A percentile compares a stretch with the other conserved stretches of the same genome.
phyloP scores from a whole-genome alignment of 495 filamentous ascomycete genomes.

The Pyronema omphalodes region DNA sequence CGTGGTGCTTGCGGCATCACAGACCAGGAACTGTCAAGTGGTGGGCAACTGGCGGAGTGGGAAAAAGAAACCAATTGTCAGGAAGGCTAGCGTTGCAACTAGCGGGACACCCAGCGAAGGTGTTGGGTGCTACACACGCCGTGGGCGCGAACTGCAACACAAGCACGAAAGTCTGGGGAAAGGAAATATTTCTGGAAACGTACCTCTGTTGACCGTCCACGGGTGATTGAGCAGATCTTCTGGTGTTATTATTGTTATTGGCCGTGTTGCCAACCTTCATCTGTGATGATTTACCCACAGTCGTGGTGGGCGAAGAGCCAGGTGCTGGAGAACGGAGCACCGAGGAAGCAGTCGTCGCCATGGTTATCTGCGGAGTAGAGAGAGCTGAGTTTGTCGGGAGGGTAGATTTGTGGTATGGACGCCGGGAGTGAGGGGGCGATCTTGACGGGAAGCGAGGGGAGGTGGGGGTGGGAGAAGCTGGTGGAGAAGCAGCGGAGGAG shows the following conservation, averaged over 20 bases:
- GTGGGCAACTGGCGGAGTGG: background rate
- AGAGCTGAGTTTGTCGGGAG: no score
- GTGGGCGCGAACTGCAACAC: background rate
- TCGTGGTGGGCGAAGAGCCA: conserved; percentile 5
- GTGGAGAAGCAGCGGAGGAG: conserved; percentile 2
- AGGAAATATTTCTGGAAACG: conserved; percentile 3
- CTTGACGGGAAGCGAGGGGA: conserved; percentile 1
- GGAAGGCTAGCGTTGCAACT: background rate
- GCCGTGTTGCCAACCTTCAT: conserved; percentile 16
- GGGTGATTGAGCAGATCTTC: conserved; percentile 20
- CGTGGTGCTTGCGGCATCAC: background rate
- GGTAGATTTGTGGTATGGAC: no score
- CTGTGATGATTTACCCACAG: conserved; percentile 16
- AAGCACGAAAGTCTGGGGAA: background rate
- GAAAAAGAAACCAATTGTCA: conserved; percentile 3
- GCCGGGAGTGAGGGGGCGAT: background rate
- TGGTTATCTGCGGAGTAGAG: conserved; percentile 5
- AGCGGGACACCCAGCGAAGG: background rate
- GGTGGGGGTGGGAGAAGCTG: background rate
- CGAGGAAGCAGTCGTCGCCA: conserved; percentile 22
- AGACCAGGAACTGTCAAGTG: background rate
- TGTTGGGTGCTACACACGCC: background rate
- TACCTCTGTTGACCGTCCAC: conserved; percentile 21
- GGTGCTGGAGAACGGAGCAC: conserved; percentile 16
- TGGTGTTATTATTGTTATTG: conserved; percentile 16